Percentiles rank a stretch among this genome's conserved stretches.
Conservation (phyloP, 768 basidiomycete species). For the Rhodotorula diobovata region DNA sequence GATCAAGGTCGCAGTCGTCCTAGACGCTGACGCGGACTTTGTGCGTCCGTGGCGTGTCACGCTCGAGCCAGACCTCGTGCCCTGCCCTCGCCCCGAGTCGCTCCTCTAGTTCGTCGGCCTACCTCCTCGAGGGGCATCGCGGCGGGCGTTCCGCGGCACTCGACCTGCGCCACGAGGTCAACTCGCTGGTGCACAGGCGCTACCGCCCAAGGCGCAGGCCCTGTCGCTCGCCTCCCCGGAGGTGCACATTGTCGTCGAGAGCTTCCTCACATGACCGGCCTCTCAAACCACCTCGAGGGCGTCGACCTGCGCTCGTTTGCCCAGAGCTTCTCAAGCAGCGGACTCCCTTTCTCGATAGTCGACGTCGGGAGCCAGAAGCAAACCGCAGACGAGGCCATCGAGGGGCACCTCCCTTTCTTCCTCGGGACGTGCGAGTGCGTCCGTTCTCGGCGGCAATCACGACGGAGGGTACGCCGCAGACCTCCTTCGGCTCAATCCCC, state of each 20-base stretch:
- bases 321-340: slow-evolving; percentile 9
- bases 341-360: slow-evolving; percentile 7
- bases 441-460: slow-evolving; percentile 7
- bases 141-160: slow-evolving; percentile 10
- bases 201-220: no score
- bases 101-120: neutral
- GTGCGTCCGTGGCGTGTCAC: neutral
- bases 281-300: neutral
- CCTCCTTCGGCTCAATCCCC: slow-evolving; percentile 2
- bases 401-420: slow-evolving; percentile 20
- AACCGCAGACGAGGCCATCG: slow-evolving; percentile 13
- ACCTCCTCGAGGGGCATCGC: neutral
- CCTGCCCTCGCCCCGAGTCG: no score
- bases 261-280: neutral
- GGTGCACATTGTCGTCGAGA: neutral
- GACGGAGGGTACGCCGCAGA: neutral
- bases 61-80: no score
- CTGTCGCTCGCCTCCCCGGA: neutral
- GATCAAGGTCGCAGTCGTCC: slow-evolving; percentile 8
- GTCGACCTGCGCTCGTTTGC: slow-evolving; percentile 1
- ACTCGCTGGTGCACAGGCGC: neutral
- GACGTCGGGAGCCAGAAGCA: neutral
- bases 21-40: slow-evolving; percentile 13
- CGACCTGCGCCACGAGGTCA: slow-evolving; percentile 4
- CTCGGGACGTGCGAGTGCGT: slow-evolving; percentile 1